These are phyloP conservation scores for Epichloe typhina DNA, from an alignment of 2,329 filamentous ascomycete genomes.

Conservation along the genomic window DNA sequence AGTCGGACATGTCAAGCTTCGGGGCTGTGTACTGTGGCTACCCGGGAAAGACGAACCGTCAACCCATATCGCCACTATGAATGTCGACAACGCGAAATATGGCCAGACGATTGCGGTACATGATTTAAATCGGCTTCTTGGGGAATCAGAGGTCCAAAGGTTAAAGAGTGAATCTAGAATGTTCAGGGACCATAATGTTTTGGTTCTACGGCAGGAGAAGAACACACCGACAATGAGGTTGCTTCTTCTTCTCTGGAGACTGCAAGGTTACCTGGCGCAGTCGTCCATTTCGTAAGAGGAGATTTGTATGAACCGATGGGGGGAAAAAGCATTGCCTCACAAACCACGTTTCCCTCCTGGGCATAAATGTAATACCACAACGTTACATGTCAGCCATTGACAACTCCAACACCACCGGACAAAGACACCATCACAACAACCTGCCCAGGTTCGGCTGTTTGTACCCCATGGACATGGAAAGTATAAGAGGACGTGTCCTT, in stretches of 20 bases:
- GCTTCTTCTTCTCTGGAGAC: slow-evolving; percentile 41
- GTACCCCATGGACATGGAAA: too few relatives aligned
- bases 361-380: too few relatives aligned
- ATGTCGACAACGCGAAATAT: slow-evolving; percentile 21
- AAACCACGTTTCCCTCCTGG: too few relatives aligned
- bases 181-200: slow-evolving; percentile 25
- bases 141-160: slow-evolving; percentile 27
- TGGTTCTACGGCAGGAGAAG: slow-evolving; percentile 28
- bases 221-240: slow-evolving; percentile 26
- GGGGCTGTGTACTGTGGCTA: slow-evolving; percentile 34
- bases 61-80: slow-evolving; percentile 31
- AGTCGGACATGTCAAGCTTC: slow-evolving; percentile 23
- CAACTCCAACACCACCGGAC: too few relatives aligned
- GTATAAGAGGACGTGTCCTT: too few relatives aligned
- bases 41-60: slow-evolving; percentile 11
- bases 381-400: too few relatives aligned
- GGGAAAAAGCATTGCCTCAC: too few relatives aligned
- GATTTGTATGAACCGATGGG: background rate
- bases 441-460: too few relatives aligned
- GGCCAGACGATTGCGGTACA: slow-evolving; percentile 35
- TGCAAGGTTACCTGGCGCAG: slow-evolving; percentile 39
- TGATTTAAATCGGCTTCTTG: slow-evolving; percentile 38
- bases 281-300: background rate
- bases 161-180: slow-evolving; percentile 22
- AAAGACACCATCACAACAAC: too few relatives aligned